Base-by-base conservation (phyloP, 768 basidiomycete species). In the Lactarius deliciosus region DNA sequence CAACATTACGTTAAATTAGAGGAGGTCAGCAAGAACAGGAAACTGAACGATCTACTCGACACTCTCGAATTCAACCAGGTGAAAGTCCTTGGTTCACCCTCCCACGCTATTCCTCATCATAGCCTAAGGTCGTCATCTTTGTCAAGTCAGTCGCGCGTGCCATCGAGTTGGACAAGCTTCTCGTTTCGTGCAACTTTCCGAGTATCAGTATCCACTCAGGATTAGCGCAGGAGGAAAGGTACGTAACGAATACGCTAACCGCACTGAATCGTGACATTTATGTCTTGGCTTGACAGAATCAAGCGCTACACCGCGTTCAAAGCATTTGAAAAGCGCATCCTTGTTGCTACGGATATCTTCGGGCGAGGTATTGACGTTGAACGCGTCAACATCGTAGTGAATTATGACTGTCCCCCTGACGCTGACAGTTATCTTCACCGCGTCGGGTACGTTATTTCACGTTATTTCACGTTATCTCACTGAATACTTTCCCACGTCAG, bases 321-420 rank as follows among this genome's bases (percentile, higher is more conserved):
- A 80, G 92, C 93, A 20, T 99, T 99, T 72, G 97, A 99, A 82
- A 99, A 98, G 81, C 94, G 97, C 70, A 98, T 99, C 70, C 84
- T 99, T 22, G 97, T 99, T 50, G 96, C 96, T 22, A 99, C 97
- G 22, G 97, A 99, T 77, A 98, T 99, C 71, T 99, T 99, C 68
- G 97, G 97, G 67, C 93, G 97, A 77, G 97, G 96, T 71, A 99
- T 99, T 70, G 97, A 99, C 80, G 96, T 99, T 25, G 97, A 99
- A 77, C 94, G 97, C 68, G 97, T 99, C 73, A 99, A 99, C 79
- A 98, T 98, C 65, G 97, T 99, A 60, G 86, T 99, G 81, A 99
- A 99, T 79, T 99, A 99, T 75, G 97, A 99, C 74, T 94, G 91
- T 69, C 95, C 97, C 47, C 87, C 90, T 45, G 97, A 99, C 73